phyloP scores from a whole-genome alignment of 495 filamentous ascomycete genomes.

The Parachaetomium inaequale region DNA sequence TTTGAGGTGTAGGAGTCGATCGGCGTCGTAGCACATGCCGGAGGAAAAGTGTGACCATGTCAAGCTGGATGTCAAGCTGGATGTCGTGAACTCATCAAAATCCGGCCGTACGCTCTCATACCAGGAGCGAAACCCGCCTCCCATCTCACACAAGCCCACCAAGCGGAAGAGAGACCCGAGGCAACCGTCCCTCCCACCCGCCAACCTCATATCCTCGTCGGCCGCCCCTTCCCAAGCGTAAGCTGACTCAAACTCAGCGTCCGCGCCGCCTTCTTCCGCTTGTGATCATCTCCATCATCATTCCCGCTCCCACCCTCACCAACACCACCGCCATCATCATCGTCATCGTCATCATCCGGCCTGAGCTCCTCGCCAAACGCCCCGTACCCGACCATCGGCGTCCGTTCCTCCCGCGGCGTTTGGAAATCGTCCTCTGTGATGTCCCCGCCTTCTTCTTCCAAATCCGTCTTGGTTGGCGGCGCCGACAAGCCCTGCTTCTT shows the following conservation, averaged over 20 bases:
- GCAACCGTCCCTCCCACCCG: not conserved
- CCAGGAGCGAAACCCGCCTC: no score
- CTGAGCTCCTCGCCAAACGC: conserved; percentile 45
- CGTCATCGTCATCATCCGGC: conserved; percentile 27
- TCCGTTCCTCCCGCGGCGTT: conserved; percentile 42
- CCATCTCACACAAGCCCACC: no score
- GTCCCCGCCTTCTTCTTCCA: conserved; percentile 27
- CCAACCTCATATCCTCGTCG: conserved; percentile 17
- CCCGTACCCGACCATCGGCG: conserved; percentile 35
- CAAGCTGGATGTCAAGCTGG: no score
- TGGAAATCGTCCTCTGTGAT: conserved; percentile 39
- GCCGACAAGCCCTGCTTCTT: no score
- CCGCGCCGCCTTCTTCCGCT: conserved; percentile 42
- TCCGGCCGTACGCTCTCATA: not conserved
- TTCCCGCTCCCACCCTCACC: no score
- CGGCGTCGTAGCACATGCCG: not conserved
- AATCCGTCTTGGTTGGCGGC: conserved; percentile 21
- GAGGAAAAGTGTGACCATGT: not conserved
- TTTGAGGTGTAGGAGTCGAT: no score
- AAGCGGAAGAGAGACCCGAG: not conserved
- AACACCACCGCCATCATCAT: conserved; percentile 10
- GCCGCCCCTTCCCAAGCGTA: conserved; percentile 39
- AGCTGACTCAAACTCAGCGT: conserved; percentile 51
- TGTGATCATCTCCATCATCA: conserved; percentile 32
- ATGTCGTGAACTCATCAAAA: no score